phyloP scores from a whole-genome alignment of 2,329 filamentous ascomycete genomes.

The Coleophoma cylindrospora region DNA sequence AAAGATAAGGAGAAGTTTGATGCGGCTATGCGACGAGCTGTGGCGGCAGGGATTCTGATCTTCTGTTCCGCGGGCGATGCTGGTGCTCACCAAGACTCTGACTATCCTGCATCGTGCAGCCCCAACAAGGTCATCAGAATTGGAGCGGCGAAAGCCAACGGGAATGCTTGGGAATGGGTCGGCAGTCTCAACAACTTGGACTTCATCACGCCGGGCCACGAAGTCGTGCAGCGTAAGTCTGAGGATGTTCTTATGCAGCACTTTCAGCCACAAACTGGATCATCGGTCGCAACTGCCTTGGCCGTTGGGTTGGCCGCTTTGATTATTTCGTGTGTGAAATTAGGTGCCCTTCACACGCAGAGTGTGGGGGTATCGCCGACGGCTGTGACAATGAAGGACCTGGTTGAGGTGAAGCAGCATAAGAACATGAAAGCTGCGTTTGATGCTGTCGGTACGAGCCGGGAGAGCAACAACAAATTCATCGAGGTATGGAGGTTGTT shows the following conservation, averaged over 20 bases:
- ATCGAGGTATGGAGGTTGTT: too few relatives aligned
- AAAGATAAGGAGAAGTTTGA: conserved; percentile 18
- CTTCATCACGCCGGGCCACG: conserved; percentile 21
- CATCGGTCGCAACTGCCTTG: conserved; percentile 25
- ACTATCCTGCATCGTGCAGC: conserved; percentile 10
- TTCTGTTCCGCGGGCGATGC: conserved; percentile 32
- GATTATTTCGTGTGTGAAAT: conserved; percentile 24
- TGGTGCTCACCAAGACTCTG: conserved; percentile 10
- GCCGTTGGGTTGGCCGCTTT: conserved; percentile 26
- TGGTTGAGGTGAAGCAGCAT: too few relatives aligned
- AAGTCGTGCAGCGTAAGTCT: conserved; percentile 4
- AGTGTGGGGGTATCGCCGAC: too few relatives aligned
- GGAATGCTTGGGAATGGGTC: conserved; percentile 13
- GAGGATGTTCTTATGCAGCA: conserved; percentile 4
- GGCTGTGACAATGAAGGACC: too few relatives aligned
- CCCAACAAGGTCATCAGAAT: conserved; percentile 18
- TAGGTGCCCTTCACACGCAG: conserved; percentile 1
- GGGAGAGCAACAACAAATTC: too few relatives aligned
- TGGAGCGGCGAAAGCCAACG: conserved; percentile 16
- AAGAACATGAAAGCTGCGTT: not conserved
- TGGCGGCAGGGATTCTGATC: conserved; percentile 27
- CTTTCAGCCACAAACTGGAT: conserved; percentile 9
- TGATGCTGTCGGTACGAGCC: not conserved
- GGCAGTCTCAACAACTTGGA: conserved; percentile 18
- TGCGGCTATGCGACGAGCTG: conserved; percentile 23